Base-by-base conservation (phyloP, 2,329 filamentous ascomycete genomes). In the Claviceps sp. region DNA sequence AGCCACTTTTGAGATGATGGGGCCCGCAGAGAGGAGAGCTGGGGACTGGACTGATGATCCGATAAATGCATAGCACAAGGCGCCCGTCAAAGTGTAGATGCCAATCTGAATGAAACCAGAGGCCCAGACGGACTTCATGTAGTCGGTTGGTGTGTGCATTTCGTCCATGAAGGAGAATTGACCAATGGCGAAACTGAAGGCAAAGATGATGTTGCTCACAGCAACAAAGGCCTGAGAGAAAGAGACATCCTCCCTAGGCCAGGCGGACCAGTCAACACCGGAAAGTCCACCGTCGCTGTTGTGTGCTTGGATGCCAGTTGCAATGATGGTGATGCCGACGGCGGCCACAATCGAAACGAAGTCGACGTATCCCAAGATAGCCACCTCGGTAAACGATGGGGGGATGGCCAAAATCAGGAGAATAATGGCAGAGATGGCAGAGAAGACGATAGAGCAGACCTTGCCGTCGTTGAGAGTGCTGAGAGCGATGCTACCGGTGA, bases 151-250 rank as follows among this genome's bases (percentile, higher is more conserved):
- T 0, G 71, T 74, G 58, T 75, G 73, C 73, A 75, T 75, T 63
- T 75, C 73, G 57, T 74, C 72, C 73, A 75, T 75, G 57, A 75
- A 75, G 61, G 68, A 71, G 65, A 75, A 75, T 59, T 75, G 73
- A 64, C 71, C 73, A 50, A 75, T 68, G 56, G 72, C 70, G 53
- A 74, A 75, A 55, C 80, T 73, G 69, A 84, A 89, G 52, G 85
- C 83, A 55, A 88, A 80, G 55, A 85, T 73, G 50, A 89, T 87
- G 68, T 87, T 87, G 61, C 72, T 74, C 44, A 85, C 73, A n/a
- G 79, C 75, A 14, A 80, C 72, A 61, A 85, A 83, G 17, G 71
- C 80, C 45, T 77, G 70, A 47, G 71, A 69, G 40, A 85, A 71
- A 39, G 67, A 67, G 1, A 76, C 64, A 3, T 70, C 60, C 3